These are phyloP conservation scores for Suhomyces kilbournensis DNA, from an alignment of 805 yeast genomes.

Conservation along the genomic window DNA sequence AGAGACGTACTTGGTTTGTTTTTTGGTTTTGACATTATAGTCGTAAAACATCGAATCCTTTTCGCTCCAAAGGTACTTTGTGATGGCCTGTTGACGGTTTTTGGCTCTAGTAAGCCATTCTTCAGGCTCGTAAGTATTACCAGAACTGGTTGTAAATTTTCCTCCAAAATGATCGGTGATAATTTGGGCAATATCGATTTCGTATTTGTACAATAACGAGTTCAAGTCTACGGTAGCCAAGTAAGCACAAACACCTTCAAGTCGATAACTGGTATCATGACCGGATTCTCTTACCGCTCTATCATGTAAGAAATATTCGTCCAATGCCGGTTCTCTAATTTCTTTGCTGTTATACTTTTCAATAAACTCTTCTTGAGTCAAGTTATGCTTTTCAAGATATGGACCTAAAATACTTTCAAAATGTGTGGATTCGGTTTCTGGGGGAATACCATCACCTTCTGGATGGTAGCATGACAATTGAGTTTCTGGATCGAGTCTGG, in stretches of 20 bases:
- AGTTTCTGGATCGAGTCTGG: slow-evolving; percentile 68
- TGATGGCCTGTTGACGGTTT: slow-evolving; percentile 51
- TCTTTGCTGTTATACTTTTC: slow-evolving; percentile 61
- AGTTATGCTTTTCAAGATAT: slow-evolving; percentile 59
- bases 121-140: slow-evolving; percentile 42
- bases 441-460: slow-evolving; percentile 89
- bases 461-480: slow-evolving; percentile 91
- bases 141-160: slow-evolving; percentile 25
- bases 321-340: slow-evolving; percentile 75
- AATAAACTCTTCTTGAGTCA: slow-evolving; percentile 59
- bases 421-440: slow-evolving; percentile 92
- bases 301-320: slow-evolving; percentile 86
- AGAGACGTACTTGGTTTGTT: slow-evolving; percentile 68
- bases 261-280: slow-evolving; percentile 88
- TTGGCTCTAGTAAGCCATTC: slow-evolving; percentile 65
- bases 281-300: slow-evolving; percentile 96
- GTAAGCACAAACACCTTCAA: slow-evolving; percentile 86
- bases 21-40: slow-evolving; percentile 59
- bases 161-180: slow-evolving; percentile 58
- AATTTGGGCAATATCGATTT: slow-evolving; percentile 70
- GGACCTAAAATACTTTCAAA: slow-evolving; percentile 70
- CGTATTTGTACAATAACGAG: slow-evolving; percentile 84
- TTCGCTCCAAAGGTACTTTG: slow-evolving; percentile 82
- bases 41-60: slow-evolving; percentile 76
- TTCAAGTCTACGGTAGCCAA: slow-evolving; percentile 90